phyloP scores from a whole-genome alignment of 192 early-diverging fungal genomes.

The Rhizoclosmatium globosum region DNA sequence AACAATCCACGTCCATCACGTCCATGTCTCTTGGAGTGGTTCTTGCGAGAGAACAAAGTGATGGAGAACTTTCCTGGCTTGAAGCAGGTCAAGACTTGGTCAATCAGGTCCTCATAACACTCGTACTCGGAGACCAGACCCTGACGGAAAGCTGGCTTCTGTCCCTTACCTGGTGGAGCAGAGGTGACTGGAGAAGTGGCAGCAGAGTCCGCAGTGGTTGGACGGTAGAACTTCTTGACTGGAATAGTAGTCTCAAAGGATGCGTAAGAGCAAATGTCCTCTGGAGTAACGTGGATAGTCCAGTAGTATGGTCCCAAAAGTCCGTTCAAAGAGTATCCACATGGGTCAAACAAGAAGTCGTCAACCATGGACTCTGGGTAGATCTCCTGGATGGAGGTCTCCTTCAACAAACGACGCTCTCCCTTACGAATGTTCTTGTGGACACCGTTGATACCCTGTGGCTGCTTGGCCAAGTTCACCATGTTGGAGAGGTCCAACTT shows the following conservation, averaged over 20 bases:
- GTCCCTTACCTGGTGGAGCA: neutral
- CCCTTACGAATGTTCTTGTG: conserved; percentile 36
- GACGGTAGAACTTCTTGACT: conserved; percentile 56
- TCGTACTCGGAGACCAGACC: conserved; percentile 56
- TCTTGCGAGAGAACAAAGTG: conserved; percentile 74
- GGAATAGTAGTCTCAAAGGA: conserved; percentile 96
- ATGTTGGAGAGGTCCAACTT: conserved; percentile 21
- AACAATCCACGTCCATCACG: conserved; percentile 39
- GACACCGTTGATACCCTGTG: conserved; percentile 17
- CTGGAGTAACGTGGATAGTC: conserved; percentile 98
- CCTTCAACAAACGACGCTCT: conserved; percentile 57
- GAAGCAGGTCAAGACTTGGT: conserved; percentile 84
- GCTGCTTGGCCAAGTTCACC: conserved; percentile 25
- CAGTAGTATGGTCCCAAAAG: conserved; percentile 87
- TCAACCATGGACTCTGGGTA: conserved; percentile 86
- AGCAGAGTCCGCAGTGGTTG: neutral
- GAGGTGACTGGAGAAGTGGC: conserved; percentile 21
- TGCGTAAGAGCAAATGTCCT: conserved; percentile 98
- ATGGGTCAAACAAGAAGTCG: conserved; percentile 93
- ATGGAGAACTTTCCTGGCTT: conserved; percentile 80
- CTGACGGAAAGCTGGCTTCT: conserved; percentile 11
- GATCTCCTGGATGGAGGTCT: conserved; percentile 81
- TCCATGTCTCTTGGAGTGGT: conserved; percentile 37
- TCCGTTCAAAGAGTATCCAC: conserved; percentile 96
- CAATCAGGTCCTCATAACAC: conserved; percentile 72